Conservation (phyloP, 1,139 yeast genomes). For the Yamadazyma spencermartinsiae region DNA sequence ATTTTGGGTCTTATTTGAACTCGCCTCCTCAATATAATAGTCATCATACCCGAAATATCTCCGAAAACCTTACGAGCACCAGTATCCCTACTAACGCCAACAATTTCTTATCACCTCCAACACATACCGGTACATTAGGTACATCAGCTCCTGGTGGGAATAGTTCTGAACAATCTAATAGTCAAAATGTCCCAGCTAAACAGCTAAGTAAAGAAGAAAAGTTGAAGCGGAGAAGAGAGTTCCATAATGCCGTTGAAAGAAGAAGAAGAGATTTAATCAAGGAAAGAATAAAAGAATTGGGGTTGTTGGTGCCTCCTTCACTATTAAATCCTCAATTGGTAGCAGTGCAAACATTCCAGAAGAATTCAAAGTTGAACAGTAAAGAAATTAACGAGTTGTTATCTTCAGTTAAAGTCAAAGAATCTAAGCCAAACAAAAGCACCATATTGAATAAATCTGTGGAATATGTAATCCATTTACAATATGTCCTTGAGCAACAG, state of each 20-base stretch:
- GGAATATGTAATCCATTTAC: slow-evolving; percentile 61
- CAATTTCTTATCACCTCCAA: slow-evolving; percentile 29
- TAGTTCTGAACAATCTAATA: slow-evolving; percentile 9
- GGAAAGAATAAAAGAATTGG: slow-evolving; percentile 72
- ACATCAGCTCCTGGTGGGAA: slow-evolving; percentile 25
- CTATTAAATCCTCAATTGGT: slow-evolving; percentile 52
- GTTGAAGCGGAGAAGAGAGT: slow-evolving; percentile 66
- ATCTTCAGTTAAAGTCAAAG: slow-evolving; percentile 51
- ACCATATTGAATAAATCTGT: slow-evolving; percentile 68
- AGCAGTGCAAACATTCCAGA: slow-evolving; percentile 50
- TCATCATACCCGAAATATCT: slow-evolving; percentile 8
- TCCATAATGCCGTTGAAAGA: slow-evolving; percentile 81
- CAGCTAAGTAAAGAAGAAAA: slow-evolving; percentile 69
- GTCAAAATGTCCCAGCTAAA: slow-evolving; percentile 30
- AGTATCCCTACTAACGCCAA: slow-evolving; percentile 26
- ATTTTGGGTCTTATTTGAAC: slow-evolving; percentile 31
- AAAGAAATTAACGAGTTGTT: slow-evolving; percentile 40
- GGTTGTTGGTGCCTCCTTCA: slow-evolving; percentile 70
- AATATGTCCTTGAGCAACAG: slow-evolving; percentile 42
- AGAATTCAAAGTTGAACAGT: slow-evolving; percentile 30
- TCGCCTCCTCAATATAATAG: slow-evolving; percentile 34
- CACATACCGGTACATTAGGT: slow-evolving; percentile 19
- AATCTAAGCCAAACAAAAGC: slow-evolving; percentile 71
- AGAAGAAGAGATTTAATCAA: slow-evolving; percentile 77
- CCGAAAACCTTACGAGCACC: slow-evolving; percentile 19